Evolutionary conservation across 306 rosid species (phyloP).

Genomic region (Quercus alba): DNA sequence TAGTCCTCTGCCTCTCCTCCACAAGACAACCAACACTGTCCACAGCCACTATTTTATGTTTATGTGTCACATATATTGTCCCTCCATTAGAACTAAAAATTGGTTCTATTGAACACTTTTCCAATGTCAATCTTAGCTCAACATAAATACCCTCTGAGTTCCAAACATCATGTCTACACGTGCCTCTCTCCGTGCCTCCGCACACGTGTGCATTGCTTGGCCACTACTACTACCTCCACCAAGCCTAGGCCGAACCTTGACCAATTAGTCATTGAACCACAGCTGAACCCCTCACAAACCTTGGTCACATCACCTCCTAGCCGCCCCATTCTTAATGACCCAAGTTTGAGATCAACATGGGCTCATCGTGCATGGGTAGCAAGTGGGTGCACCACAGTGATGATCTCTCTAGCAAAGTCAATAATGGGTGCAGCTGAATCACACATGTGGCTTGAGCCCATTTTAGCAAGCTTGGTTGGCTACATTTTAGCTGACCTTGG

Average conservation of each 20-base stretch:
- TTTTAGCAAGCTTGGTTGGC: slow-evolving; percentile 52
- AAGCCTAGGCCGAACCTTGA: slow-evolving; percentile 13
- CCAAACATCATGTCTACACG: slow-evolving; percentile 18
- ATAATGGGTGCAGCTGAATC: slow-evolving; percentile 30
- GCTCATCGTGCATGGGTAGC: slow-evolving; percentile 83
- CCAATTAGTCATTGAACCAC: slow-evolving; percentile 28
- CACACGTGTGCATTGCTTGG: slow-evolving; percentile 24
- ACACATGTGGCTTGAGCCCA: slow-evolving; percentile 41
- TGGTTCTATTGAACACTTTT: slow-evolving; percentile 17
- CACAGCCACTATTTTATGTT: slow-evolving; percentile 26
- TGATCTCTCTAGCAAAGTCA: slow-evolving; percentile 48
- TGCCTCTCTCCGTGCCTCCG: neutral
- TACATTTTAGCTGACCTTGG: slow-evolving; percentile 79
- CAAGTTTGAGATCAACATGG: slow-evolving; percentile 68
- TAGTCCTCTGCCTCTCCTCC: neutral
- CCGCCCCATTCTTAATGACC: slow-evolving; percentile 41
- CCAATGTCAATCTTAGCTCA: slow-evolving; percentile 66
- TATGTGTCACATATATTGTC: neutral
- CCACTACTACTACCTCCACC: slow-evolving; percentile 10
- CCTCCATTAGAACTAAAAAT: neutral
- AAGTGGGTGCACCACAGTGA: slow-evolving; percentile 46
- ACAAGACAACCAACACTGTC: slow-evolving; percentile 18
- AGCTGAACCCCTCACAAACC: neutral
- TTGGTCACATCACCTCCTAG: neutral
- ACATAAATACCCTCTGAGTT: slow-evolving; percentile 35